Base-by-base conservation (phyloP, 768 basidiomycete genomes). In the Clitopilus hobsonii region DNA sequence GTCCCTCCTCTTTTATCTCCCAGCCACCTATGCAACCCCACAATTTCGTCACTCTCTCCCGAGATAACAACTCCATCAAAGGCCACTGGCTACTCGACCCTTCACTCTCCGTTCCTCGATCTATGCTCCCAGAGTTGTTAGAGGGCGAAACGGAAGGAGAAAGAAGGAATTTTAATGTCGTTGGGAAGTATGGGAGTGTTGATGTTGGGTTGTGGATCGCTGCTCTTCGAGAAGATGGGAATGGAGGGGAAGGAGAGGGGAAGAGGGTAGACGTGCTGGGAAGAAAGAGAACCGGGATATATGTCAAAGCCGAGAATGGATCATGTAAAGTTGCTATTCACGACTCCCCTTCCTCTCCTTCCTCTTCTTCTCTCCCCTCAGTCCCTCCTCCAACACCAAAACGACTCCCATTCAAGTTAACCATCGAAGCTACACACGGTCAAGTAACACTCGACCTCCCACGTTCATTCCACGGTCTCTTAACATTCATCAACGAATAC, bases 11-110 rank as follows among this genome's bases (percentile, higher is more conserved):
- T n/a, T n/a, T n/a, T n/a, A n/a, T n/a, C 14, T 30, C 29, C 14
- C 29, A 30, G 29, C 14, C 29, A 30, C 7, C 14, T 14, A 30
- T 6, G 14, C 29, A 14, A 30, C 14, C 29, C 6, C 14, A 30
- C 14, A 74, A 75, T 54, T 71, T 62, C 52, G 52, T 72, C 48
- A 63, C 62, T 11, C 57, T 75, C 10, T 61, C 62, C 25, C 67
- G 67, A 29, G 50, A 24, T 4, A 68, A 73, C 56, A 54, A 55
- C 0, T 57, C 64, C 2, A 62, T 76, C 27, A 69, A 65, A 56
- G 75, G 71, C 10, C 56, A 58, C 1, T 81, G 77, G 66, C 61
- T 75, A 29, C 64, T 82, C 32, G 74, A 82, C 54, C 74, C 81
- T 1, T 55, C 65, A n/a, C 62, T 81, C 22, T 25, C 49, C 10